Percentiles rank a stretch among this genome's conserved stretches.
Evolutionary conservation across 2,329 filamentous ascomycete species (phyloP).

Genomic region (Diplocarpon rosae): DNA sequence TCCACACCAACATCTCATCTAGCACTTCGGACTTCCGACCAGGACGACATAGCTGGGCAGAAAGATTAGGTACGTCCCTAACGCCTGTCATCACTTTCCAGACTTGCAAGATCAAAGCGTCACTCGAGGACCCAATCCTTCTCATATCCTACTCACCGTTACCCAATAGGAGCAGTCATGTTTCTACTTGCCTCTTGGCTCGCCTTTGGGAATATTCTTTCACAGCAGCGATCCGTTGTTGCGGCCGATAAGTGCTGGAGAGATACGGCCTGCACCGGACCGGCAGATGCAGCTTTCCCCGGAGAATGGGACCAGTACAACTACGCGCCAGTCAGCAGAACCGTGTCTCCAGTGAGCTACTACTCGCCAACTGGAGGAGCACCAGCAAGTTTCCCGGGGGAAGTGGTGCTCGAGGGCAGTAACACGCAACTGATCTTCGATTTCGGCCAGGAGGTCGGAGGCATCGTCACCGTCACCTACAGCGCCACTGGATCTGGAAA

Average conservation of each 20-base stretch:
- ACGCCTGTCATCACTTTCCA: too few species aligned
- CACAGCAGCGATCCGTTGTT: constrained; percentile 1
- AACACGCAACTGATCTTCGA: constrained; percentile 45
- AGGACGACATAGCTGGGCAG: not conserved
- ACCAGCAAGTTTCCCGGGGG: constrained; percentile 23
- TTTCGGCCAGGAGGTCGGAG: constrained; percentile 48
- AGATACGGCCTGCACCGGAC: constrained; percentile 39
- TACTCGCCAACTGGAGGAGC: constrained; percentile 27
- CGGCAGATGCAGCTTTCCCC: constrained; percentile 36
- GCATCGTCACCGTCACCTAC: constrained; percentile 42
- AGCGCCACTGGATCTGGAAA: constrained; percentile 30
- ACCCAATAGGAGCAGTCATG: constrained; percentile 4
- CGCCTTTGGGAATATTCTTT: constrained; percentile 2
- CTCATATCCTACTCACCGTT: not conserved
- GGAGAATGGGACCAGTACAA: constrained; percentile 49
- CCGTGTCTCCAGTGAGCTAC: constrained; percentile 32
- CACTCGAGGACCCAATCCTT: too few species aligned
- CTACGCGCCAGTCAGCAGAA: constrained; percentile 42
- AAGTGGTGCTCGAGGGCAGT: constrained; percentile 27
- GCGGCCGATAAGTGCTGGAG: constrained; percentile 39
- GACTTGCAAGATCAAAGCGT: too few species aligned
- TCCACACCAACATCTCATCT: not conserved
- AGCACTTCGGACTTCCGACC: too few species aligned
- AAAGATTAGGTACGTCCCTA: not conserved
- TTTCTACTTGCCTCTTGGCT: constrained; percentile 3